phyloP scores from a whole-genome alignment of 2,329 filamentous ascomycete species.

The Exophiala bonariae region DNA sequence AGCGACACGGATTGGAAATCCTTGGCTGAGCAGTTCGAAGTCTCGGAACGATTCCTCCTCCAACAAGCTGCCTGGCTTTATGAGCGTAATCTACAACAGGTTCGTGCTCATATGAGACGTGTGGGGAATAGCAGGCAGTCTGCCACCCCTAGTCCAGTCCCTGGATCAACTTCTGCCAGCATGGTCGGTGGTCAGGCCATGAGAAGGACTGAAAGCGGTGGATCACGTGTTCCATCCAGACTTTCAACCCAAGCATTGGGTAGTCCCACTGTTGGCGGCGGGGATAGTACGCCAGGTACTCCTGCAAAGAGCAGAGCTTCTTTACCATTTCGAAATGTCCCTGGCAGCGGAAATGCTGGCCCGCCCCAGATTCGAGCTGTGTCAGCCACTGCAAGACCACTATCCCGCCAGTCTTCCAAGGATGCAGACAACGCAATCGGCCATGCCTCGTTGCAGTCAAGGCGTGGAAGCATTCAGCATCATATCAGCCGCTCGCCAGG shows the following conservation, averaged over 20 bases:
- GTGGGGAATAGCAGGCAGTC: constrained; percentile 40
- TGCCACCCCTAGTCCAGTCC: constrained; percentile 42
- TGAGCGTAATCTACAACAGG: constrained; percentile 84
- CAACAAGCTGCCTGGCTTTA: constrained; percentile 94
- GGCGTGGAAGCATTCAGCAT: constrained; percentile 27
- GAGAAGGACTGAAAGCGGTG: constrained; percentile 34
- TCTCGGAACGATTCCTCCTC: constrained; percentile 82
- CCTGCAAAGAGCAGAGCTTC: constrained; percentile 26
- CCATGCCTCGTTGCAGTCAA: constrained; percentile 16
- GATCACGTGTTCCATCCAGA: constrained; percentile 40
- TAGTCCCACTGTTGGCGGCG: constrained; percentile 17
- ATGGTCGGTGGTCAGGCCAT: constrained; percentile 38
- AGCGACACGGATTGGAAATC: constrained; percentile 79
- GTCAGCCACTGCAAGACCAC: constrained; percentile 18
- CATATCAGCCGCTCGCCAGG: constrained; percentile 24
- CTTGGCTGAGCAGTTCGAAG: constrained; percentile 70
- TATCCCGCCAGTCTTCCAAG: constrained; percentile 24
- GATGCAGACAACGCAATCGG: constrained; percentile 15
- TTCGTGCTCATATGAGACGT: constrained; percentile 85
- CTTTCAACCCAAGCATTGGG: constrained; percentile 31
- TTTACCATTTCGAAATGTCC: constrained; percentile 20
- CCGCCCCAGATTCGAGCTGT: constrained; percentile 12
- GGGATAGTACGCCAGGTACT: constrained; percentile 23
- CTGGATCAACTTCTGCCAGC: constrained; percentile 44
- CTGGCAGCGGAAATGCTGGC: constrained; percentile 4